phyloP scores from a whole-genome alignment of 2,329 filamentous ascomycete species.

The Diaporthe aspalathi region DNA sequence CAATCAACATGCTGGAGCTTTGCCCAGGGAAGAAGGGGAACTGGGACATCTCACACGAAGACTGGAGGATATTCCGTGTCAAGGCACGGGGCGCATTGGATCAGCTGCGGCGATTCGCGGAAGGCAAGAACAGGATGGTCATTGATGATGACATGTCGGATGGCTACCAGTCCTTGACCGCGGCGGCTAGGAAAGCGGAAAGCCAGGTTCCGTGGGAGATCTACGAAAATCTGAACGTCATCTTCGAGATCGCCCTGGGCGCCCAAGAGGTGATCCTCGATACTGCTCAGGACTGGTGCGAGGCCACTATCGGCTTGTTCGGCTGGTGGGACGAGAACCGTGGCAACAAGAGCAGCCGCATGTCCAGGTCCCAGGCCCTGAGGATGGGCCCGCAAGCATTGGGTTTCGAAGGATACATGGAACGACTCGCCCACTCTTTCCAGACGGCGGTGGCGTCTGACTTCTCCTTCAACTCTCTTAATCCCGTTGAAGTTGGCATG shows the following conservation, averaged over 20 bases:
- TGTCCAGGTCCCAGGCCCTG: constrained; percentile 55
- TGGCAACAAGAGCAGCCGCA: constrained; percentile 54
- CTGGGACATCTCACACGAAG: constrained; percentile 85
- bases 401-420: constrained; percentile 76
- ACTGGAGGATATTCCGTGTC: constrained; percentile 87
- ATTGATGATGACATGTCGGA: constrained; percentile 43
- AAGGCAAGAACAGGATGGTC: constrained; percentile 67
- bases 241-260: constrained; percentile 86
- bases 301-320: constrained; percentile 84
- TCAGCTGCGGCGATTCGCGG: constrained; percentile 81
- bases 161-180: constrained; percentile 66
- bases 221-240: constrained; percentile 82
- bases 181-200: constrained; percentile 80
- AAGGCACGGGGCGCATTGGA: constrained; percentile 76
- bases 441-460: constrained; percentile 75
- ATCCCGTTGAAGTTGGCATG: constrained; percentile 82
- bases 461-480: constrained; percentile 81
- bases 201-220: constrained; percentile 91
- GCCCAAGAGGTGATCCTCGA: constrained; percentile 79
- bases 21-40: constrained; percentile 78
- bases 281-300: constrained; percentile 89
- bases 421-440: constrained; percentile 78
- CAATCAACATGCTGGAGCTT: constrained; percentile 75
- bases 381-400: constrained; percentile 54
- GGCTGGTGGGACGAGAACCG: constrained; percentile 94